Evolutionary conservation across 371 early-diverging fungal species (phyloP).

Genomic region (Conidiobolus incongruus): DNA sequence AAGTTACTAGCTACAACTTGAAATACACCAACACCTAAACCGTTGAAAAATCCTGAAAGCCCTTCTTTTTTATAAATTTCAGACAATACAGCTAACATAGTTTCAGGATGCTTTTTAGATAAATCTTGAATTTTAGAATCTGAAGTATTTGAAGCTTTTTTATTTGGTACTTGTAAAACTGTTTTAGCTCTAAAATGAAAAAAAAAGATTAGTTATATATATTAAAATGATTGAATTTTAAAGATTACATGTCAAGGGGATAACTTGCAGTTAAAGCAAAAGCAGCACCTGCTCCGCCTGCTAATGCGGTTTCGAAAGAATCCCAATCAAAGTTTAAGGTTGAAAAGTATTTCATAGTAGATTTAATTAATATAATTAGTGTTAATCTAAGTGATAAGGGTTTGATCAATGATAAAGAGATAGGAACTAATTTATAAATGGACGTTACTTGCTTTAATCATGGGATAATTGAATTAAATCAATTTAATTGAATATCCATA

Average conservation of each 20-base stretch:
- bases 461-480: too few relatives aligned
- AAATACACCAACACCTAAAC: constrained; percentile 63
- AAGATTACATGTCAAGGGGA: constrained; percentile 85
- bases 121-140: constrained; percentile 89
- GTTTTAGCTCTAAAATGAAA: constrained; percentile 1
- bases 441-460: too few relatives aligned
- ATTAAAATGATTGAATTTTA: too few relatives aligned
- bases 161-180: background rate
- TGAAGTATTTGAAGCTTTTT: background rate
- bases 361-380: too few relatives aligned
- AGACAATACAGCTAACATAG: constrained; percentile 34
- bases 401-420: too few relatives aligned
- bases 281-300: constrained; percentile 82
- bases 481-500: too few relatives aligned
- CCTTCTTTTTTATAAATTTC: constrained; percentile 71
- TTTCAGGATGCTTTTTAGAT: constrained; percentile 66
- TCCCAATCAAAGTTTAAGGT: too few relatives aligned
- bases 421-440: too few relatives aligned
- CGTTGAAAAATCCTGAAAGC: constrained; percentile 75
- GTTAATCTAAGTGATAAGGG: too few relatives aligned
- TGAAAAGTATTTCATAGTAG: too few relatives aligned
- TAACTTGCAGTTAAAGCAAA: constrained; percentile 74
- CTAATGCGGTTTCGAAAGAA: constrained; percentile 70
- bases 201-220: too few relatives aligned
- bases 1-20: constrained; percentile 79